Percentiles rank a stretch among this genome's conserved stretches.
These are phyloP conservation scores for Geranomyces michiganensis DNA, from an alignment of 192 early-diverging fungal species.

Conservation along the genomic window DNA sequence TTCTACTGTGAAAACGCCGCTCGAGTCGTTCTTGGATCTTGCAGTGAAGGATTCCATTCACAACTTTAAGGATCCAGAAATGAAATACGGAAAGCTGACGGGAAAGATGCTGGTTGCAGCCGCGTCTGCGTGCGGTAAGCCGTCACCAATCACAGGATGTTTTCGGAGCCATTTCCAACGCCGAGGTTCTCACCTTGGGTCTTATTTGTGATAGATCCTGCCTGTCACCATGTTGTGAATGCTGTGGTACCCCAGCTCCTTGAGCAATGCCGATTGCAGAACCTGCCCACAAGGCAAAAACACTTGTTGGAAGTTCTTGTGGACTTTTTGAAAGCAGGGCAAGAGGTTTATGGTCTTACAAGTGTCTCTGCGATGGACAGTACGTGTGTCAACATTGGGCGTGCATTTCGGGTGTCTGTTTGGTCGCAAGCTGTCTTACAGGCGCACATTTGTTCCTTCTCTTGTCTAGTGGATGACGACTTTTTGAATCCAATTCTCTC, in stretches of 20 bases:
- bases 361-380: constrained; percentile 33
- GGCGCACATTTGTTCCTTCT: constrained; percentile 2
- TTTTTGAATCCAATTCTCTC: constrained; percentile 65
- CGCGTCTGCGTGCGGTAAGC: constrained; percentile 33
- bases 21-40: constrained; percentile 39
- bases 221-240: constrained; percentile 60
- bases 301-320: constrained; percentile 55
- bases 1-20: constrained; percentile 16
- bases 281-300: constrained; percentile 61
- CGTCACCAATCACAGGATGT: no score
- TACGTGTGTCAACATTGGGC: no score
- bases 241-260: constrained; percentile 67
- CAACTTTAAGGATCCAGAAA: constrained; percentile 43
- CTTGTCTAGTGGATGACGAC: constrained; percentile 55
- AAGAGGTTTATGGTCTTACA: constrained; percentile 60
- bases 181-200: not conserved
- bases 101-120: constrained; percentile 42
- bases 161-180: no score
- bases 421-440: not conserved
- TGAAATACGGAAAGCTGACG: constrained; percentile 41
- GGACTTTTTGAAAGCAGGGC: constrained; percentile 72
- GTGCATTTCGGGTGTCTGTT: not conserved
- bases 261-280: constrained; percentile 58
- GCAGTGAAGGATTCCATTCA: constrained; percentile 42
- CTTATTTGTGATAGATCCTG: constrained; percentile 57